Evolutionary conservation across 257 asterid species (phyloP).

Genomic region (Plantago major): DNA sequence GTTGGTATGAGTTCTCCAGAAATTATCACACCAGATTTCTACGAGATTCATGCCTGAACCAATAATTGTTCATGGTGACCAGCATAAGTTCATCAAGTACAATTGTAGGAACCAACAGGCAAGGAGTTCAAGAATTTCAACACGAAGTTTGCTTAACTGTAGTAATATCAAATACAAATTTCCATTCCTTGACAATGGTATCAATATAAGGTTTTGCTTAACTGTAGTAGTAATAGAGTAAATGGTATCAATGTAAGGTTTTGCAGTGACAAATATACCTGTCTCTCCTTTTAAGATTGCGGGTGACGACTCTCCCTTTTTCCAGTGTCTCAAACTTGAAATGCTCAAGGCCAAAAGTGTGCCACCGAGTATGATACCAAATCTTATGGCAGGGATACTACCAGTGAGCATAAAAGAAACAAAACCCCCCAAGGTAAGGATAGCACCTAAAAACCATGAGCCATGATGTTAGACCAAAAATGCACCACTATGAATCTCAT

Average conservation of each 20-base stretch:
- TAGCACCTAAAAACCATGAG: conserved; percentile 48
- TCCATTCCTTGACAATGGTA: background rate
- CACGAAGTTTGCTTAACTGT: background rate
- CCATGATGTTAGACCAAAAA: conserved; percentile 18
- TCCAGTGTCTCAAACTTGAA: conserved; percentile 81
- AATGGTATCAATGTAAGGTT: background rate
- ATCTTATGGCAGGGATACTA: conserved; percentile 70
- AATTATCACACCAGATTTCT: background rate
- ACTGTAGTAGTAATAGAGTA: background rate
- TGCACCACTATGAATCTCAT: conserved; percentile 1
- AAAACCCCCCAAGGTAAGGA: conserved; percentile 74
- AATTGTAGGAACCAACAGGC: background rate
- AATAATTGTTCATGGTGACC: background rate
- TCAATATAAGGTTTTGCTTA: background rate
- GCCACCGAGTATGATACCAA: conserved; percentile 84
- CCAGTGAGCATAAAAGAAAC: conserved; percentile 79
- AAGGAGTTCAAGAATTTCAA: background rate
- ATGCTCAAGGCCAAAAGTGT: conserved; percentile 73
- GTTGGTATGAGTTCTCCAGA: no score
- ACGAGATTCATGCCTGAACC: background rate
- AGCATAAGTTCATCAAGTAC: background rate
- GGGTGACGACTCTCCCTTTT: conserved; percentile 54
- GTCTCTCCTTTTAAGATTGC: conserved; percentile 74
- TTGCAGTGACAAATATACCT: conserved; percentile 37
- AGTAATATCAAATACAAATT: conserved; percentile 1